phyloP scores from a whole-genome alignment of 192 early-diverging fungal species.

The Backusella psychrophila region DNA sequence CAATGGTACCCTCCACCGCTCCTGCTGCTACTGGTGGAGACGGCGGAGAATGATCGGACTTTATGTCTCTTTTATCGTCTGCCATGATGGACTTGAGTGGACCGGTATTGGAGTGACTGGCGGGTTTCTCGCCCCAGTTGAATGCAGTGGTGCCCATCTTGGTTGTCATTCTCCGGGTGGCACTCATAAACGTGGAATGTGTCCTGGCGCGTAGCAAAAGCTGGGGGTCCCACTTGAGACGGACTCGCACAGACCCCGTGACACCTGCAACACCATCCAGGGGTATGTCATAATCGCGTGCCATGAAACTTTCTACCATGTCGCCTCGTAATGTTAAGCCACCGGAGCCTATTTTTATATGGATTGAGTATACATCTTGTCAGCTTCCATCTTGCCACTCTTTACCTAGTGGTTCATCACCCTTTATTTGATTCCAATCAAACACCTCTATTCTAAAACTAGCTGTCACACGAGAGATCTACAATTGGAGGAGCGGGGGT shows the following conservation, averaged over 20 bases:
- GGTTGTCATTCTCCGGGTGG: conserved; percentile 39
- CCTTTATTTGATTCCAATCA: conserved; percentile 67
- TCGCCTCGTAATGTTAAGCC: conserved; percentile 27
- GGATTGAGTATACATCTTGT: background rate
- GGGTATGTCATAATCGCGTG: conserved; percentile 41
- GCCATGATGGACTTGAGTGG: background rate
- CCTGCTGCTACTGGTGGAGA: background rate
- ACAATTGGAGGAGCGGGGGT: background rate
- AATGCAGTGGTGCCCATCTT: conserved; percentile 25
- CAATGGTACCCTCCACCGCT: background rate
- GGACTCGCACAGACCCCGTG: conserved; percentile 44
- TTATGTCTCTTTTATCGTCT: background rate
- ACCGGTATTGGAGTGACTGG: background rate
- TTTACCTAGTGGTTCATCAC: conserved; percentile 49
- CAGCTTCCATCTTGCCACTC: too few relatives aligned
- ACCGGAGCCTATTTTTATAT: conserved; percentile 21
- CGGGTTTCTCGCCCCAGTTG: background rate
- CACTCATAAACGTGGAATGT: conserved; percentile 38
- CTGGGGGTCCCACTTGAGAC: conserved; percentile 56
- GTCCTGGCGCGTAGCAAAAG: conserved; percentile 54
- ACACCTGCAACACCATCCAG: conserved; percentile 24
- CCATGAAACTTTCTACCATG: conserved; percentile 36
- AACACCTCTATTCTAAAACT: conserved; percentile 57
- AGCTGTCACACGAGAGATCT: conserved; percentile 24
- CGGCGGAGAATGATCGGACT: background rate